Conservation (phyloP, 163 green algal species). For the Coccomyxa subellipsoidea region DNA sequence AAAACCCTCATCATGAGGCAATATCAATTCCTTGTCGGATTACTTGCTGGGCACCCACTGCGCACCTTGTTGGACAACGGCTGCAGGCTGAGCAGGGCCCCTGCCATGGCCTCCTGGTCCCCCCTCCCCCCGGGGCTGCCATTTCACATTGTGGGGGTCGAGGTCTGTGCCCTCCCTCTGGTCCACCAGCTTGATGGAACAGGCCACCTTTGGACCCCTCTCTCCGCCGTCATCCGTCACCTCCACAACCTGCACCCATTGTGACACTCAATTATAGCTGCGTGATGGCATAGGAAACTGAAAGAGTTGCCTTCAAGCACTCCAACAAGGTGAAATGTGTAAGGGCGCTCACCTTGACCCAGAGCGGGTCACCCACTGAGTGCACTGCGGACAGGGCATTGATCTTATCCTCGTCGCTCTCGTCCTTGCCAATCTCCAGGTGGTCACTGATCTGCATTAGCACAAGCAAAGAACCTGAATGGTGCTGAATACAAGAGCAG, state of each 20-base stretch:
- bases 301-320: no score
- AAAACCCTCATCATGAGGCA: no score
- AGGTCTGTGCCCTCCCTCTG: conserved; percentile 69
- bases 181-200: conserved; percentile 40
- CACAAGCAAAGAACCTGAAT: background rate
- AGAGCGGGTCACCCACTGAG: conserved; percentile 43
- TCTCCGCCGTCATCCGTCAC: conserved; percentile 56
- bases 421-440: conserved; percentile 37
- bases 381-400: conserved; percentile 56
- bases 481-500: no score
- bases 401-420: conserved; percentile 63
- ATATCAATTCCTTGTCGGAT: no score
- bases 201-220: conserved; percentile 30
- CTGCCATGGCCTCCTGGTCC: conserved; percentile 15
- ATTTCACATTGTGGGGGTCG: conserved; percentile 42
- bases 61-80: background rate
- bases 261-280: no score
- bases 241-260: conserved; percentile 66
- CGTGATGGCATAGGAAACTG: no score
- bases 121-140: conserved; percentile 15
- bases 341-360: background rate
- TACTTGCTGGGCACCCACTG: no score
- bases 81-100: background rate
- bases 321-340: no score
- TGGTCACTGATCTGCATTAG: conserved; percentile 39